These are phyloP conservation scores for Arthrinium puccinioides DNA, from an alignment of 2,329 filamentous ascomycete genomes.

Conservation along the genomic window DNA sequence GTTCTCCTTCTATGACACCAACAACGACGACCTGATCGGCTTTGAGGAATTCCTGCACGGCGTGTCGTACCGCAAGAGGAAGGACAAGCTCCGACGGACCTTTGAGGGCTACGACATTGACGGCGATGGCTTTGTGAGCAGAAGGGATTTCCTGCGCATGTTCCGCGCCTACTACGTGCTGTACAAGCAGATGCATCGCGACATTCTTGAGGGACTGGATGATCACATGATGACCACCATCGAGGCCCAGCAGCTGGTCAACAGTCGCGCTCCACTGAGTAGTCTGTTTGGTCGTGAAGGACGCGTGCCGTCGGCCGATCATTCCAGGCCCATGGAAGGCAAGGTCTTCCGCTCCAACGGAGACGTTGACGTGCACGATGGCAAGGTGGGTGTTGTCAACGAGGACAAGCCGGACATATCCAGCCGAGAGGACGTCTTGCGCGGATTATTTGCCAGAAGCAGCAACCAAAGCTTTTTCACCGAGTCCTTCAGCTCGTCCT, in stretches of 20 bases:
- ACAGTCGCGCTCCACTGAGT: conserved; percentile 68
- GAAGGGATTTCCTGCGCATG: conserved; percentile 83
- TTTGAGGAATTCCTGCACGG: conserved; percentile 89
- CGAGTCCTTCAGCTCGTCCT: conserved; percentile 22
- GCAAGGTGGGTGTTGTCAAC: conserved; percentile 47
- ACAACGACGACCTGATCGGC: conserved; percentile 79
- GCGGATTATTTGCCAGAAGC: conserved; percentile 35
- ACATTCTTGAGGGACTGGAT: conserved; percentile 71
- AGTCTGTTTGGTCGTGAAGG: conserved; percentile 68
- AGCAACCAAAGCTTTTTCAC: conserved; percentile 23
- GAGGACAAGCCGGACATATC: conserved; percentile 54
- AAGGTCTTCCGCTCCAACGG: conserved; percentile 58
- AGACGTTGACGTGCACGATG: conserved; percentile 56
- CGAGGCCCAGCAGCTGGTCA: conserved; percentile 69
- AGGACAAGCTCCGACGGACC: conserved; percentile 64
- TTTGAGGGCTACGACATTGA: conserved; percentile 92
- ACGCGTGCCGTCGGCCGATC: conserved; percentile 56
- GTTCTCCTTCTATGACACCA: conserved; percentile 93
- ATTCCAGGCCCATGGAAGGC: conserved; percentile 55
- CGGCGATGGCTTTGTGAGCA: conserved; percentile 74
- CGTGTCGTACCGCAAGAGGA: conserved; percentile 61
- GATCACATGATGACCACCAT: conserved; percentile 71
- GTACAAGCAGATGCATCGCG: conserved; percentile 81
- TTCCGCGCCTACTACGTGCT: conserved; percentile 89
- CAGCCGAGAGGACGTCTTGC: conserved; percentile 53